These are phyloP conservation scores for Flaveria brownii DNA, from an alignment of 129 eudicot genomes.

Conservation along the genomic window DNA sequence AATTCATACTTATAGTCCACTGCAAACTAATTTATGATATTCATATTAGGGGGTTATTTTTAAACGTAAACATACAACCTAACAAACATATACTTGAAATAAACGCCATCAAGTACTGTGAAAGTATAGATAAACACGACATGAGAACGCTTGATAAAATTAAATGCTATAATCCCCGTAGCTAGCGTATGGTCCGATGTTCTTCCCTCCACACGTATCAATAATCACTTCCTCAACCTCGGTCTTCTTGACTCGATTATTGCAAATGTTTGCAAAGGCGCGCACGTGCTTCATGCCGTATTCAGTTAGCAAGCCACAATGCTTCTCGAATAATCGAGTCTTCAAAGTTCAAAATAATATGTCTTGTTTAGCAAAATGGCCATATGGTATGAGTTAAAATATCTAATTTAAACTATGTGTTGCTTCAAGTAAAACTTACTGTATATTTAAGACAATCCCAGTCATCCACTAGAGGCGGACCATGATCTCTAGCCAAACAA, in stretches of 20 bases:
- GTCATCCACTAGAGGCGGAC: constrained; percentile 62
- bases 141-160: not conserved
- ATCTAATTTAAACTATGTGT: not conserved
- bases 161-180: constrained; percentile 49
- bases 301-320: constrained; percentile 72
- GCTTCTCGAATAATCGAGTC: constrained; percentile 69
- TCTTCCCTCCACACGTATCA: constrained; percentile 55
- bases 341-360: constrained; percentile 16
- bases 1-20: too few species aligned
- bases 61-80: not conserved
- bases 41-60: not conserved
- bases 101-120: not conserved
- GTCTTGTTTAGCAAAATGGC: not conserved
- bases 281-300: constrained; percentile 94
- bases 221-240: constrained; percentile 51
- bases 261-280: constrained; percentile 89
- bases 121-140: constrained; percentile 6
- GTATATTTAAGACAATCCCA: constrained; percentile 74
- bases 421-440: constrained; percentile 34
- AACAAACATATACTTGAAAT: not conserved
- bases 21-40: not conserved
- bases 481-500: constrained; percentile 27
- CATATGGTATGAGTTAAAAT: not conserved
- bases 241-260: constrained; percentile 33
- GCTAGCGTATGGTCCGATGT: constrained; percentile 26